phyloP scores from a whole-genome alignment of 768 basidiomycete genomes.

The Dioszegia aurantiaca region DNA sequence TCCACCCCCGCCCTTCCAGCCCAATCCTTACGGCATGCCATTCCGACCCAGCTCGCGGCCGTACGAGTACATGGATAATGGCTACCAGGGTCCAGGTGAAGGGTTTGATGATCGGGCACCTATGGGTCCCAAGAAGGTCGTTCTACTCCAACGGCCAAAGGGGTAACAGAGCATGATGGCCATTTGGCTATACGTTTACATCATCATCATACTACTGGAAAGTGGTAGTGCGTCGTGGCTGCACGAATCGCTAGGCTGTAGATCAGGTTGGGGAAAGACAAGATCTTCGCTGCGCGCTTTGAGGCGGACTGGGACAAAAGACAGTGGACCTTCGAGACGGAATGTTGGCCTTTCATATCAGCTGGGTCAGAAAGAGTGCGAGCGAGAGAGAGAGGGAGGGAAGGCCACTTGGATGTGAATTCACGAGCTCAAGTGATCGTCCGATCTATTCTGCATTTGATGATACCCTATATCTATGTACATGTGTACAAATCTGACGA shows the following conservation, averaged over 20 bases:
- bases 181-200: too few species aligned
- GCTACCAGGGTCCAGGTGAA: not conserved
- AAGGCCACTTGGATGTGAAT: not conserved
- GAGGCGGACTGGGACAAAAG: too few species aligned
- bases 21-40: not conserved
- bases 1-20: slow-evolving; percentile 4
- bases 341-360: too few species aligned
- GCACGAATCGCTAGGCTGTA: too few species aligned
- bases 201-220: too few species aligned
- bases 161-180: not conserved
- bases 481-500: too few species aligned
- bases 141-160: slow-evolving; percentile 10
- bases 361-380: too few species aligned
- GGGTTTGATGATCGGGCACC: not conserved
- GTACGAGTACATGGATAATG: not conserved
- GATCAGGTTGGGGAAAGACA: too few species aligned
- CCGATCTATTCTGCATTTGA: not conserved
- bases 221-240: too few species aligned
- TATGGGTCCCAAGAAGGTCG: slow-evolving; percentile 1
- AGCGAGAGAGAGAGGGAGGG: too few species aligned
- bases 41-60: not conserved
- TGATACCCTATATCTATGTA: slow-evolving; percentile 4
- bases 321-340: too few species aligned
- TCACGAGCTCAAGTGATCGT: not conserved
- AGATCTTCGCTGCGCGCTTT: too few species aligned